Percentiles rank a stretch among this genome's conserved stretches.
Evolutionary conservation across 164 flowering plant species (phyloP).

Genomic region (Sedum album): DNA sequence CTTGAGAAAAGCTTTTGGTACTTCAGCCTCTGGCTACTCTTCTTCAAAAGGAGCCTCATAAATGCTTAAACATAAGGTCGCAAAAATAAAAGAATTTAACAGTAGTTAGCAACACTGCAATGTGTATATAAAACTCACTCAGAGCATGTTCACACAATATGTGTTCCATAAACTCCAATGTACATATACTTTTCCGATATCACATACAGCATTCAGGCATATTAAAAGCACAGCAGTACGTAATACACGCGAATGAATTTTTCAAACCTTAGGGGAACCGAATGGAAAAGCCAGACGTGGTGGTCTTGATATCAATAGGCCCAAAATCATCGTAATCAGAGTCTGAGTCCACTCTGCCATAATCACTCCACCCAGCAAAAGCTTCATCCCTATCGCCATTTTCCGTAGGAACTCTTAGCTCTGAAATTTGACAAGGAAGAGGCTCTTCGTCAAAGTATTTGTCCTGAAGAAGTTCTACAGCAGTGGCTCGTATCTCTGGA

Average conservation of each 20-base stretch:
- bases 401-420: conserved; percentile 58
- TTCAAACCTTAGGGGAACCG: conserved; percentile 41
- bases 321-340: conserved; percentile 74
- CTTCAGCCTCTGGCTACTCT: too few species aligned
- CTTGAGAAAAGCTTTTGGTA: too few species aligned
- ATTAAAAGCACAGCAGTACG: neutral
- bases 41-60: too few species aligned
- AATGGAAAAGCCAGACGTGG: conserved; percentile 54
- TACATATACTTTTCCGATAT: neutral
- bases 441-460: conserved; percentile 68
- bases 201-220: neutral
- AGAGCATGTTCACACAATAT: neutral
- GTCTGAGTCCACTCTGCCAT: conserved; percentile 44
- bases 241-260: neutral
- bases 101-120: neutral
- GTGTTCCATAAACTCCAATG: neutral
- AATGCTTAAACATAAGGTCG: too few species aligned
- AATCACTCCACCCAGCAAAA: conserved; percentile 42
- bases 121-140: neutral
- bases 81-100: too few species aligned
- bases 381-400: conserved; percentile 40
- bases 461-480: conserved; percentile 70
- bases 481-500: conserved; percentile 66
- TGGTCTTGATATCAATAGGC: conserved; percentile 27
- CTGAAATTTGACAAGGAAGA: conserved; percentile 55